Evolutionary conservation across 2,329 filamentous ascomycete genomes (phyloP).

Genomic region (Sporothrix variecibatus): DNA sequence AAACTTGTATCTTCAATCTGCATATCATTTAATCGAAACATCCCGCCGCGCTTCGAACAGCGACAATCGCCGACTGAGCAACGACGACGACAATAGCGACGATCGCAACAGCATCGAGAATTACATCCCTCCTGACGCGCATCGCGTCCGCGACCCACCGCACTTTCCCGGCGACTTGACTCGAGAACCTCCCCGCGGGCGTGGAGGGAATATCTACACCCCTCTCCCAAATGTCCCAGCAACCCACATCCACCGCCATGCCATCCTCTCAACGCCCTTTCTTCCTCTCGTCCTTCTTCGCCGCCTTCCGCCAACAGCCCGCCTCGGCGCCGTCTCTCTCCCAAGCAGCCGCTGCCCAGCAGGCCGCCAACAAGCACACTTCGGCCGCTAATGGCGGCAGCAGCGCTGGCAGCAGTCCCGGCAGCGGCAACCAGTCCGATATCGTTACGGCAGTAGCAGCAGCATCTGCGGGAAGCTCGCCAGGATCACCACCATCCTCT

Average conservation of each 20-base stretch:
- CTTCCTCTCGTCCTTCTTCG: slow-evolving; percentile 59
- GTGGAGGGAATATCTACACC: neutral
- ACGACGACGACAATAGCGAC: neutral
- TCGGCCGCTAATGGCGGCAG: slow-evolving; percentile 34
- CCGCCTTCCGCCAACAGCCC: slow-evolving; percentile 55
- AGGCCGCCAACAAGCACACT: slow-evolving; percentile 44
- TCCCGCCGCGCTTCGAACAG: neutral
- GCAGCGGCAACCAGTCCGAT: slow-evolving; percentile 31
- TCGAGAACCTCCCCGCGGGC: neutral
- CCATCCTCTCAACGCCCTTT: slow-evolving; percentile 54
- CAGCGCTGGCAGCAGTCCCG: neutral
- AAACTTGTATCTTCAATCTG: neutral
- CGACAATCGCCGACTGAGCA: neutral
- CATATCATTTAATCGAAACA: neutral
- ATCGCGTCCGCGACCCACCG: neutral
- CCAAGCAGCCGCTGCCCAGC: slow-evolving; percentile 34
- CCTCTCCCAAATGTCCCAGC: neutral
- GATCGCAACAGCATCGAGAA: neutral
- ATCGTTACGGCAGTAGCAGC: slow-evolving; percentile 29
- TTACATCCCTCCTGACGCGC: neutral
- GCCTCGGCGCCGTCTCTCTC: slow-evolving; percentile 32
- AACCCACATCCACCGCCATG: slow-evolving; percentile 40
- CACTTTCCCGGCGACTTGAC: neutral
- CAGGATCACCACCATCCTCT: neutral
- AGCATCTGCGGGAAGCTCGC: slow-evolving; percentile 26